A percentile compares a stretch with the other conserved stretches of the same genome.
These are phyloP conservation scores for Candida sp. DNA, from an alignment of 1,139 yeast genomes.

Conservation along the genomic window DNA sequence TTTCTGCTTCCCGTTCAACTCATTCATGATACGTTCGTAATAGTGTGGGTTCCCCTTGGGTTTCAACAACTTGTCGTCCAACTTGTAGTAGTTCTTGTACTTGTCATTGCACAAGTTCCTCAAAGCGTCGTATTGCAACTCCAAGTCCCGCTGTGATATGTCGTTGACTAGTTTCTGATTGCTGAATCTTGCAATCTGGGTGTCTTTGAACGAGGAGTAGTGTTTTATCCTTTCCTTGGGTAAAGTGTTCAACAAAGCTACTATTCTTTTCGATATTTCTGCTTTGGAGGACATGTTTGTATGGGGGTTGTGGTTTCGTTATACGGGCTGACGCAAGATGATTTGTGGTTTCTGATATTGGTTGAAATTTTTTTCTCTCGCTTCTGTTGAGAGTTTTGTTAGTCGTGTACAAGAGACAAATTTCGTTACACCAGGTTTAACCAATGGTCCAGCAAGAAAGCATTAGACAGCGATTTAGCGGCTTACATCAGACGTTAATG, in stretches of 20 bases:
- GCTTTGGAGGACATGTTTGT: conserved; percentile 18
- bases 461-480: too few relatives aligned
- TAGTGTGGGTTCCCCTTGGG: conserved; percentile 89
- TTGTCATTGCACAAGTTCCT: conserved; percentile 63
- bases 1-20: conserved; percentile 73
- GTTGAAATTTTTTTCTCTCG: conserved; percentile 1
- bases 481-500: too few relatives aligned
- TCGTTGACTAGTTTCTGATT: conserved; percentile 23
- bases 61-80: conserved; percentile 65
- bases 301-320: background rate
- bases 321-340: background rate
- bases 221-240: conserved; percentile 74
- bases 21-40: conserved; percentile 70
- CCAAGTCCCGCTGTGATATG: conserved; percentile 50
- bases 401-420: background rate
- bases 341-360: background rate
- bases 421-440: too few relatives aligned
- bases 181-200: conserved; percentile 59
- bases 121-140: conserved; percentile 63
- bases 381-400: background rate
- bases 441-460: too few relatives aligned
- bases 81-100: conserved; percentile 63
- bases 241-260: conserved; percentile 44
- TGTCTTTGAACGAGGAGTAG: conserved; percentile 67
- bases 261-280: conserved; percentile 39